Conservation (phyloP, 1,284 basidiomycete genomes). For the Flammula alnicola region DNA sequence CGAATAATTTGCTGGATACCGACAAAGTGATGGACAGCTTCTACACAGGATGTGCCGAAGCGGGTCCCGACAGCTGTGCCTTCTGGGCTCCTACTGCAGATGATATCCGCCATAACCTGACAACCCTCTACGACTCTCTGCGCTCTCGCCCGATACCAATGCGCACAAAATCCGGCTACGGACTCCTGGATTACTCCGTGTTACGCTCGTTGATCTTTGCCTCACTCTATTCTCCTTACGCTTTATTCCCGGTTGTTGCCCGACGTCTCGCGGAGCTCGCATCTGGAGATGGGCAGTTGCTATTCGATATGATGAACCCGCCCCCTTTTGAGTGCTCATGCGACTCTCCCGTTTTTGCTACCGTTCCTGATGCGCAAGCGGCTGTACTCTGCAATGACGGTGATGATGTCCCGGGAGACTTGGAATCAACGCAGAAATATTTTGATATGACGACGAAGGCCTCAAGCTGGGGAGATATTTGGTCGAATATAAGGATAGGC, state of each 20-base stretch:
- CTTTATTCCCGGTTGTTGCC: slow-evolving; percentile 36
- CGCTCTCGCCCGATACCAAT: slow-evolving; percentile 31
- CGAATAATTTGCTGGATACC: slow-evolving; percentile 33
- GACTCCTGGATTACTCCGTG: slow-evolving; percentile 9
- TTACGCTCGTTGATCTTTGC: slow-evolving; percentile 25
- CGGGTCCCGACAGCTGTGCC: slow-evolving; percentile 41
- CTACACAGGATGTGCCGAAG: slow-evolving; percentile 40
- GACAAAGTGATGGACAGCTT: slow-evolving; percentile 39
- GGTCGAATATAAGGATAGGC: slow-evolving; percentile 28
- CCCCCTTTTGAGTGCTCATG: slow-evolving; percentile 36
- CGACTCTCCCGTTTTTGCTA: slow-evolving; percentile 17
- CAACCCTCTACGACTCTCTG: slow-evolving; percentile 26
- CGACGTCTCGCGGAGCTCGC: slow-evolving; percentile 42
- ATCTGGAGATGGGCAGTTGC: slow-evolving; percentile 24
- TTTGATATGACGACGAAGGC: slow-evolving; percentile 26
- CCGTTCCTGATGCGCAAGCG: slow-evolving; percentile 31
- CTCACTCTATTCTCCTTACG: slow-evolving; percentile 39
- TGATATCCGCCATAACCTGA: slow-evolving; percentile 34
- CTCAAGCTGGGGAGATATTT: slow-evolving; percentile 39
- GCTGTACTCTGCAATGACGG: slow-evolving; percentile 48
- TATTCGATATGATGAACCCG: slow-evolving; percentile 31
- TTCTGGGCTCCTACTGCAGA: slow-evolving; percentile 41
- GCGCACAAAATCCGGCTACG: slow-evolving; percentile 27
- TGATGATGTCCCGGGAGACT: slow-evolving; percentile 31
- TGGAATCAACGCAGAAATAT: slow-evolving; percentile 34